Conservation (phyloP, 495 filamentous ascomycete genomes). For the Neurospora sp. region DNA sequence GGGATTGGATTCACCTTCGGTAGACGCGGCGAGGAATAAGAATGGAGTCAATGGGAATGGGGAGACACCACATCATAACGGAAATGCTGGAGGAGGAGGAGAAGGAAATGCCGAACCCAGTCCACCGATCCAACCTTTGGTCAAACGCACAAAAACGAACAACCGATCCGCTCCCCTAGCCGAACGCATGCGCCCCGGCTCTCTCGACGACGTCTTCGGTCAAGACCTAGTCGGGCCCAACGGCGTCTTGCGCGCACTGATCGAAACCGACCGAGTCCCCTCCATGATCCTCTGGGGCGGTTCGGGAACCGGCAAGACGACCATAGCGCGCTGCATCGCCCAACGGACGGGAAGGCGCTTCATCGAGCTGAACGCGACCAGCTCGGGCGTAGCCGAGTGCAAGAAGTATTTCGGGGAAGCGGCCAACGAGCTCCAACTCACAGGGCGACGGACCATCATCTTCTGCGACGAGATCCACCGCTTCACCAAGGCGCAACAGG, state of each 20-base stretch:
- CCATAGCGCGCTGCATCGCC: conserved; percentile 90
- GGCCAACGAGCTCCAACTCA: conserved; percentile 67
- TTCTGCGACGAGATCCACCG: conserved; percentile 98
- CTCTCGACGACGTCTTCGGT: conserved; percentile 77
- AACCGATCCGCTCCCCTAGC: conserved; percentile 73
- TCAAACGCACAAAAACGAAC: conserved; percentile 50
- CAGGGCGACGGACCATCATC: conserved; percentile 84
- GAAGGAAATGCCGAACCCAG: conserved; percentile 12
- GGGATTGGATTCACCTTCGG: conserved; percentile 13
- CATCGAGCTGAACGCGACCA: conserved; percentile 93
- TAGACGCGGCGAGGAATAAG: conserved; percentile 13
- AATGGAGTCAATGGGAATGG: not conserved
- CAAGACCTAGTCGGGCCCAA: conserved; percentile 81
- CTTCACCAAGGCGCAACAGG: conserved; percentile 88
- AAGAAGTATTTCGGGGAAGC: conserved; percentile 91
- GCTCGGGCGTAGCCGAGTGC: conserved; percentile 78
- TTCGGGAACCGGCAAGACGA: conserved; percentile 92
- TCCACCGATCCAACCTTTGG: conserved; percentile 16
- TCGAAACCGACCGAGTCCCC: conserved; percentile 77
- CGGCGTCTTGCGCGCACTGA: conserved; percentile 79
- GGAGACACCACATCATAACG: conserved; percentile 6
- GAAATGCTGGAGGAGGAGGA: conserved; percentile 1
- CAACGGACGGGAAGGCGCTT: conserved; percentile 70
- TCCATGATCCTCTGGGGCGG: conserved; percentile 94
- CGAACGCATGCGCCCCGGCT: conserved; percentile 83